A percentile compares a stretch with the other conserved stretches of the same genome.
Conservation (phyloP, 2,329 filamentous ascomycete genomes). For the Didymella exigua region DNA sequence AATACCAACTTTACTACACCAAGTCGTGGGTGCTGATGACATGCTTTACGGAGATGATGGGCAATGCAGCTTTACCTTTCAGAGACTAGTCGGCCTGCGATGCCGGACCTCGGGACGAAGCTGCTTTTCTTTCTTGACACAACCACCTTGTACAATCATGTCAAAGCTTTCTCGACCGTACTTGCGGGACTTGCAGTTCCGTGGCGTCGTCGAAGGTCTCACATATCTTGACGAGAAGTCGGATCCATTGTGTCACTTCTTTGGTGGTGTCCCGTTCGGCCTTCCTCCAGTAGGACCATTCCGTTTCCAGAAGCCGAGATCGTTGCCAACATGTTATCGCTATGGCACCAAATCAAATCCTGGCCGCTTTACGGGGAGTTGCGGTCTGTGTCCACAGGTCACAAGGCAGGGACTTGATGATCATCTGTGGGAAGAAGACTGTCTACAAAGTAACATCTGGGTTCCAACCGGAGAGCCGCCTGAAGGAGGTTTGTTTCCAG, state of each 20-base stretch:
- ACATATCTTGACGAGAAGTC: conserved; percentile 49
- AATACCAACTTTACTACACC: conserved; percentile 10
- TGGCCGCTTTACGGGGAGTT: conserved; percentile 51
- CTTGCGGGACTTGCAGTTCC: conserved; percentile 47
- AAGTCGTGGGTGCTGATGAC: neutral
- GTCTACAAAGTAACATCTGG: conserved; percentile 63
- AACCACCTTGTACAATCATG: conserved; percentile 17
- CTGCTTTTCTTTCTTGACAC: neutral
- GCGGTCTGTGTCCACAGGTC: conserved; percentile 60
- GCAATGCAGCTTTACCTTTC: neutral
- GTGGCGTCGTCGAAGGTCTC: conserved; percentile 58
- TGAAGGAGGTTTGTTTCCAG: conserved; percentile 34
- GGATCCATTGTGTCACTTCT: conserved; percentile 55
- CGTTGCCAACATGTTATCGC: conserved; percentile 55
- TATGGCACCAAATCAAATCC: conserved; percentile 59
- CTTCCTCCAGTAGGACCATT: conserved; percentile 55
- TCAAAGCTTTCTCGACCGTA: conserved; percentile 36
- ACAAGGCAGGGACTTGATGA: conserved; percentile 26
- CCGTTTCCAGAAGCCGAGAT: conserved; percentile 57
- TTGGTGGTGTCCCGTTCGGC: conserved; percentile 62
- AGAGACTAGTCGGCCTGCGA: conserved; percentile 5
- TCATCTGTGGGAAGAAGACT: conserved; percentile 57
- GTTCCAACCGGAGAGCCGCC: conserved; percentile 56
- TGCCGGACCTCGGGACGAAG: conserved; percentile 7
- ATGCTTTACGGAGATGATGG: neutral